Conservation (phyloP, 2,329 filamentous ascomycete genomes). For the Simplicillium aogashimaense region DNA sequence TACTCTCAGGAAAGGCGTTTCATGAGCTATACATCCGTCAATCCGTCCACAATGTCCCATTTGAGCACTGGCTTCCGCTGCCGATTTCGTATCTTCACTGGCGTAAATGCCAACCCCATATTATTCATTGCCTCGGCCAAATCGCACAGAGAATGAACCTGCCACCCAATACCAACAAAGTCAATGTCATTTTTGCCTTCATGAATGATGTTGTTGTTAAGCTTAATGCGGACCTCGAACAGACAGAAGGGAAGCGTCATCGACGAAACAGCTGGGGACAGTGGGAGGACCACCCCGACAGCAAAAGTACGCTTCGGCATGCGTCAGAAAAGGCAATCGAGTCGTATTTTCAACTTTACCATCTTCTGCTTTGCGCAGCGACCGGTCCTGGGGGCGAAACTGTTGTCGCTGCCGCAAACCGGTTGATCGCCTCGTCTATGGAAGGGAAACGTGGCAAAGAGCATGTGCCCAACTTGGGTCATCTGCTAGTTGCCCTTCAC, state of each 20-base stretch:
- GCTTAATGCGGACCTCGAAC: conserved; percentile 23
- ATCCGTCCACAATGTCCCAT: conserved; percentile 31
- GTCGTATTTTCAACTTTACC: conserved; percentile 41
- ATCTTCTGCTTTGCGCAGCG: conserved; percentile 37
- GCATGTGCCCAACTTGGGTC: conserved; percentile 35
- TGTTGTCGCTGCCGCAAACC: conserved; percentile 25
- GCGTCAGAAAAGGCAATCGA: conserved; percentile 43
- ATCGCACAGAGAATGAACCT: background rate
- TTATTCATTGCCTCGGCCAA: conserved; percentile 2
- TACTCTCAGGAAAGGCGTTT: conserved; percentile 32
- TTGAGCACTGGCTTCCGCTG: conserved; percentile 34
- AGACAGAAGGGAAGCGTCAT: background rate
- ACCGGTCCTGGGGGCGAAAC: conserved; percentile 9
- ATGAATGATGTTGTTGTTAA: conserved; percentile 41
- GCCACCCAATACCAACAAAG: conserved; percentile 12
- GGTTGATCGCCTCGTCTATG: conserved; percentile 25
- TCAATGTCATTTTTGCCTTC: conserved; percentile 31
- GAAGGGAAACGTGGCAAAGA: conserved; percentile 27
- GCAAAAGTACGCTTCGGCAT: conserved; percentile 30
- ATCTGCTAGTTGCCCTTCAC: conserved; percentile 34
- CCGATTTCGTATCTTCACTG: conserved; percentile 36
- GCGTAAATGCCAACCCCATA: conserved; percentile 20
- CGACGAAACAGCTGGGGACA: too few species aligned
- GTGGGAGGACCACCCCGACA: background rate
- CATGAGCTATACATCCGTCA: conserved; percentile 19